Base-by-base conservation (phyloP, 208 protist genomes). In the Leptomonas seymouri region DNA sequence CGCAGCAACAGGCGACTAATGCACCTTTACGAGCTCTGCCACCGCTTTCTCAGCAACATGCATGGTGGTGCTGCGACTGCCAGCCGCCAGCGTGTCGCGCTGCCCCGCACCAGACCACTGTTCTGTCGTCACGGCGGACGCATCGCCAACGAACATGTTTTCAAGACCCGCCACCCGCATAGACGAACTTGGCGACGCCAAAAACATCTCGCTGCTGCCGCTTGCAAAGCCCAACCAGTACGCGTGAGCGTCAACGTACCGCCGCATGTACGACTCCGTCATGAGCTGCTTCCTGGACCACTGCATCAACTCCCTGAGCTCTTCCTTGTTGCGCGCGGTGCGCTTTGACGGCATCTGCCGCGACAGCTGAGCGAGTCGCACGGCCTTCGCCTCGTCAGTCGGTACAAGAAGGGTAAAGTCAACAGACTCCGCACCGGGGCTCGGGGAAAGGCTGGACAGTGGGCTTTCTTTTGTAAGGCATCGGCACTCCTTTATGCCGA, bases 221-320 rank as follows among this genome's bases (percentile, higher is more conserved):
- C 83, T 90, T 15, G 70, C 86, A 65, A 87, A 94, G 7, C 91
- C 91, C 9, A 96, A 78, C 89, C 91, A 96, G 69, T 83, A 81
- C 5, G 91, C 77, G 67, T 96, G 87, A 27, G 80, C 74, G 5
- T 78, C 54, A 25, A 91, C 71, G 64, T 96, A 96, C 20, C 66
- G 54, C 34, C 80, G 67, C 79, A 94, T 81, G 74, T 96, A 96
- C 44, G 30, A 36, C 39, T 82, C 60, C 30, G 67, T 78, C 27
- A 42, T 51, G 21, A 65, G 57, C 8, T 74, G 28, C 28, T 53
- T 16, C 57, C 44, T 55, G 2, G 82, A 81, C 86, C 90, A 95
- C 31, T 50, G 58, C 56, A 74, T 39, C 30, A 94, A 65, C 57
- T 73, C 75, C 15, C 66, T 63, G 62, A 89, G 70, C 49, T 85